A percentile compares a stretch with the other conserved stretches of the same genome.
Conservation (phyloP, 163 green algal species). For the Chlorella variabilis region DNA sequence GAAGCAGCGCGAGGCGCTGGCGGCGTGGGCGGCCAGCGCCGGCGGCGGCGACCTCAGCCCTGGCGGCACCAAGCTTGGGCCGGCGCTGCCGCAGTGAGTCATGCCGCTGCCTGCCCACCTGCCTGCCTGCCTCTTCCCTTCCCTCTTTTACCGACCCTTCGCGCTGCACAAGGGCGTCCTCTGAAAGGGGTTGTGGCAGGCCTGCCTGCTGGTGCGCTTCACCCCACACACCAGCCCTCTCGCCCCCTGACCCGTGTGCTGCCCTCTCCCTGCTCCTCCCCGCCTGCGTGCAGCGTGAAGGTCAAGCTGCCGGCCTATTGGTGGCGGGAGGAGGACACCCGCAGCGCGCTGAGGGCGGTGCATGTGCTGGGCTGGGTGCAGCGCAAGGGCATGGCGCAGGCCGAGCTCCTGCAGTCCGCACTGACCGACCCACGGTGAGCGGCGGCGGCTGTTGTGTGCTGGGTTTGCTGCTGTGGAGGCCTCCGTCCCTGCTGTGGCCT, state of each 20-base stretch:
- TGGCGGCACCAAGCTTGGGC: background rate
- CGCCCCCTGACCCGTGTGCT: too few relatives aligned
- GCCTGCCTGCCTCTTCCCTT: too few relatives aligned
- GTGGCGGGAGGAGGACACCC: conserved; percentile 23
- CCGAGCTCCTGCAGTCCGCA: background rate
- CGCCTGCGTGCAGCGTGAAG: background rate
- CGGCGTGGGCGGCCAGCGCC: background rate
- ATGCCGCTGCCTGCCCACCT: background rate
- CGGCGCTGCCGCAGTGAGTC: background rate
- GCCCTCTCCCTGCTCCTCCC: background rate
- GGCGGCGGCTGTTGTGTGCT: background rate
- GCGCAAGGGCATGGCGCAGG: background rate
- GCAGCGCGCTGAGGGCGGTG: background rate
- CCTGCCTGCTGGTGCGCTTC: too few relatives aligned
- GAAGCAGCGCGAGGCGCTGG: background rate
- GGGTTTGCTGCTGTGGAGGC: background rate
- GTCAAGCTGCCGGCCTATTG: background rate
- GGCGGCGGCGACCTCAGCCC: background rate
- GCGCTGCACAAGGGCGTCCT: too few relatives aligned
- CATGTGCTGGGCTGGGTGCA: conserved; percentile 22
- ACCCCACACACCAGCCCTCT: too few relatives aligned
- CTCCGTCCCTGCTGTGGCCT: background rate
- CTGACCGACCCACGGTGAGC: conserved; percentile 14
- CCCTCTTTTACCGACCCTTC: too few relatives aligned
- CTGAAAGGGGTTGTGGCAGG: too few relatives aligned